Base-by-base conservation (phyloP, 2,329 filamentous ascomycete species). In the Colletotrichum spaethianum region DNA sequence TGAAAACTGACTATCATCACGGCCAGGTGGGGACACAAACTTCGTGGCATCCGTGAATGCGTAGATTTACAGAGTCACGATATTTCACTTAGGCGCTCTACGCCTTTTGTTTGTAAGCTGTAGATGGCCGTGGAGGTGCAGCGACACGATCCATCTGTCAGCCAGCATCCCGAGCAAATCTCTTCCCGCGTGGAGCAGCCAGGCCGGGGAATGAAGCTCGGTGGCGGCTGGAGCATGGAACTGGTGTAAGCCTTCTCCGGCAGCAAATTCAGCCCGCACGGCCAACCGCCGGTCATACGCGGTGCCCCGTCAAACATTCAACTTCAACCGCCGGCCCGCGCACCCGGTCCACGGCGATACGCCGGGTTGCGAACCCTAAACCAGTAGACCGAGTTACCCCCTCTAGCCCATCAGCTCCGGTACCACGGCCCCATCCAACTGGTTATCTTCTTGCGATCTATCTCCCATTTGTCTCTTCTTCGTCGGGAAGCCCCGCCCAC, bases 151-250 rank as follows among this genome's bases (percentile, higher is more conserved):
- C 40, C 42, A 50, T 50, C 42, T 60, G 12, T 18, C 16, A 18
- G 40, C 28, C 4, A 26, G 26, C 40, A 31, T 40, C 42, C 23
- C n/a, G n/a, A 38, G n/a, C 20, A 26, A 14, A 20, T 42, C 33
- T 42, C 23, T 28, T 48, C 31, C 23, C 38, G 33, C 53, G 23
- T 14, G n/a, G 23, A 40, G 56, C 1, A 46, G 18, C 48, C 59
- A 23, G 26, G n/a, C 44, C n/a, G 48, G 65, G 59, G 48, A 63
- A 38, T 44, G 28, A 38, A n/a, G 48, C 38, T 56, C 55, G 38
- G 26, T 31, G 40, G 28, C 44, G 26, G 12, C 28, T 12, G 20
- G 20, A 42, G 14, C 20, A 66, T 36, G 44, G 20, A 28, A 20
- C 44, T 38, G n/a, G 12, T 18, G 23, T n/a, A 20, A 33, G 23